Percentiles rank a stretch among this genome's conserved stretches.
Evolutionary conservation across 1,284 basidiomycete genomes (phyloP).

Genomic region (Cutaneotrichosporon arboriforme): DNA sequence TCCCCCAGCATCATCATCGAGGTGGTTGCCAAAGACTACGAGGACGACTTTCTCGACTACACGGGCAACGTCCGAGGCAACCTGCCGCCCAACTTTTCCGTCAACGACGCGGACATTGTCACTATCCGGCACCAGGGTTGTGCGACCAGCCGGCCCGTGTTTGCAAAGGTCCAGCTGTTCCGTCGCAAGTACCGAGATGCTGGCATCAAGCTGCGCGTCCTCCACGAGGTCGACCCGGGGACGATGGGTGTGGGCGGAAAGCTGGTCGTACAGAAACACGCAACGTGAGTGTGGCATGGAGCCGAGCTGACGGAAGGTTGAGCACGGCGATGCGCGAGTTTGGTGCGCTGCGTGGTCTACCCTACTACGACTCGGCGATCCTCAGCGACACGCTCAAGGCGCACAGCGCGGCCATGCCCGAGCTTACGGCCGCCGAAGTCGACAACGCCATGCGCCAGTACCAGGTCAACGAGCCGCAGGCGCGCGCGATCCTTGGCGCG

Average conservation of each 20-base stretch:
- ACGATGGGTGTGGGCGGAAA: conserved; percentile 51
- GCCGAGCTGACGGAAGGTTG: conserved; percentile 54
- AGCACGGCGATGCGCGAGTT: conserved; percentile 91
- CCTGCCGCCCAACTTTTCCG: conserved; percentile 63
- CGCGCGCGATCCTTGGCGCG: conserved; percentile 75
- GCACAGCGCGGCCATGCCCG: conserved; percentile 53
- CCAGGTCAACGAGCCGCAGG: conserved; percentile 89
- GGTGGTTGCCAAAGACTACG: conserved; percentile 52
- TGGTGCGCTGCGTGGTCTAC: conserved; percentile 73
- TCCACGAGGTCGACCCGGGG: conserved; percentile 46
- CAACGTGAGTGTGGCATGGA: conserved; percentile 58
- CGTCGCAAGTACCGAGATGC: conserved; percentile 52
- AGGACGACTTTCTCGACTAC: conserved; percentile 46
- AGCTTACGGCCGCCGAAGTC: conserved; percentile 57
- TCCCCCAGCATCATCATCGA: conserved; percentile 61
- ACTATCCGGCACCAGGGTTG: conserved; percentile 63
- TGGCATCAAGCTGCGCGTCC: conserved; percentile 50
- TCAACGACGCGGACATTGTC: conserved; percentile 76
- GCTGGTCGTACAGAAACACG: conserved; percentile 75
- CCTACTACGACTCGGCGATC: conserved; percentile 65
- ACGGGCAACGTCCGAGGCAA: conserved; percentile 49
- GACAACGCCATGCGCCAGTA: conserved; percentile 64
- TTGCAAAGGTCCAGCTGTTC: conserved; percentile 77
- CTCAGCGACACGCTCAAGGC: conserved; percentile 66
- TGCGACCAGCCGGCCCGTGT: conserved; percentile 47